Percentiles rank a stretch among this genome's conserved stretches.
These are phyloP conservation scores for Malassezia yamatoensis DNA, from an alignment of 1,284 basidiomycete genomes.

Conservation along the genomic window DNA sequence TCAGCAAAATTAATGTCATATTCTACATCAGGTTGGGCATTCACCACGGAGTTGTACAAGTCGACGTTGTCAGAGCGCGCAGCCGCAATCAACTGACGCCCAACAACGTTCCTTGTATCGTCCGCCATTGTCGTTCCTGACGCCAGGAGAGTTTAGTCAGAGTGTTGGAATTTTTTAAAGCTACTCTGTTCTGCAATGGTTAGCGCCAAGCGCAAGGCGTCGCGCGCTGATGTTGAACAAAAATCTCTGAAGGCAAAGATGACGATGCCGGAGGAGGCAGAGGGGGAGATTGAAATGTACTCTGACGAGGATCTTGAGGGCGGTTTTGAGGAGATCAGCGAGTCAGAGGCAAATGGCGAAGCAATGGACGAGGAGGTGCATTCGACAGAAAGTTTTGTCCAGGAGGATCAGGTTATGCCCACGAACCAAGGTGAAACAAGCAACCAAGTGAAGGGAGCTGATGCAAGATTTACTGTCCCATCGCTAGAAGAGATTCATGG, in stretches of 20 bases:
- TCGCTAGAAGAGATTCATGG: slow-evolving; percentile 60
- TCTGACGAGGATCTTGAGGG: slow-evolving; percentile 45
- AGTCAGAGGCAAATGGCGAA: slow-evolving; percentile 16
- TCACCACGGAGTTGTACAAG: slow-evolving; percentile 29
- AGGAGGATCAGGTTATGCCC: slow-evolving; percentile 5
- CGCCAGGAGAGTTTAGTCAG: slow-evolving; percentile 1
- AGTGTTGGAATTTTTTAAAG: background rate
- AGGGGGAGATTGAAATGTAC: slow-evolving; percentile 15
- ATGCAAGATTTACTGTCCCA: slow-evolving; percentile 50
- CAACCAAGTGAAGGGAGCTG: background rate
- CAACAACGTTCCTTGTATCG: slow-evolving; percentile 10
- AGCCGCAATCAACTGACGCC: slow-evolving; percentile 34
- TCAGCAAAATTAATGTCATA: slow-evolving; percentile 39
- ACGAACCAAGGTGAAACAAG: background rate
- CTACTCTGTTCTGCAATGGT: slow-evolving; percentile 1
- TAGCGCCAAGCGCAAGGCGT: background rate
- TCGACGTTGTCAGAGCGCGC: slow-evolving; percentile 36
- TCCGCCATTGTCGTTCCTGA: slow-evolving; percentile 6
- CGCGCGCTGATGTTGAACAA: background rate
- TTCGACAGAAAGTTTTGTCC: too few species aligned
- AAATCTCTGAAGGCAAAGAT: background rate
- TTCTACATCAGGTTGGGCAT: slow-evolving; percentile 14
- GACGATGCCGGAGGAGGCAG: slow-evolving; percentile 10
- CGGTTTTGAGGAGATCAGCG: slow-evolving; percentile 36
- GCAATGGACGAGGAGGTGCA: background rate